Percentiles rank a stretch among this genome's conserved stretches.
Conservation (phyloP, 2,329 filamentous ascomycete genomes). For the Neopestalotiopsis sp. region DNA sequence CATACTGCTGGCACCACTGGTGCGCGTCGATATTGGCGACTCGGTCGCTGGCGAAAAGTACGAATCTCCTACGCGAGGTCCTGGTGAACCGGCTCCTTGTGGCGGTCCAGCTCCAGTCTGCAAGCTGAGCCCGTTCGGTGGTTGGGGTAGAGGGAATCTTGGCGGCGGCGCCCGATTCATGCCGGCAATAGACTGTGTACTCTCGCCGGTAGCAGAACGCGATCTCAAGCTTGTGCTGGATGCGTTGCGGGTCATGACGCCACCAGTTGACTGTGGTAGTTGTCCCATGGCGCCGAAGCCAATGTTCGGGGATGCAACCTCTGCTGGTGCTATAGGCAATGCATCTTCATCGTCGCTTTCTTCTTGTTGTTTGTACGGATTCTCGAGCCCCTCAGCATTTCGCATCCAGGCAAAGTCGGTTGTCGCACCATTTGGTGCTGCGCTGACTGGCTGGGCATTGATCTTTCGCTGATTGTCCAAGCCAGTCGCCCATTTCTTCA, state of each 20-base stretch:
- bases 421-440: slow-evolving; percentile 55
- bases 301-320: slow-evolving; percentile 41
- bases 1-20: slow-evolving; percentile 76
- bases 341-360: slow-evolving; percentile 68
- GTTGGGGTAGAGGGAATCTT: slow-evolving; percentile 71
- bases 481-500: slow-evolving; percentile 89
- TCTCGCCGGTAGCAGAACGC: slow-evolving; percentile 77
- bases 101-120: slow-evolving; percentile 57
- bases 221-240: slow-evolving; percentile 78
- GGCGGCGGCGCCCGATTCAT: slow-evolving; percentile 68
- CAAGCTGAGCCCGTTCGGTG: slow-evolving; percentile 67
- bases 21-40: slow-evolving; percentile 76
- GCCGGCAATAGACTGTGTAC: slow-evolving; percentile 60
- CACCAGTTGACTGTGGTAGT: slow-evolving; percentile 38
- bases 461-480: slow-evolving; percentile 78
- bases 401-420: slow-evolving; percentile 84
- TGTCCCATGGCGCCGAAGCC: slow-evolving; percentile 33
- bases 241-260: slow-evolving; percentile 65
- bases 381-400: slow-evolving; percentile 71
- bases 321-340: slow-evolving; percentile 30
- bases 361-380: slow-evolving; percentile 76
- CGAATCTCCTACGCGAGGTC: slow-evolving; percentile 71
- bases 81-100: slow-evolving; percentile 60
- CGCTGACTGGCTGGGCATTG: slow-evolving; percentile 54
- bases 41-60: slow-evolving; percentile 92